Evolutionary conservation across 805 yeast genomes (phyloP), one percentile per base, ranked within the genome.

Genomic region (Jamesozyma spencerorum): DNA sequence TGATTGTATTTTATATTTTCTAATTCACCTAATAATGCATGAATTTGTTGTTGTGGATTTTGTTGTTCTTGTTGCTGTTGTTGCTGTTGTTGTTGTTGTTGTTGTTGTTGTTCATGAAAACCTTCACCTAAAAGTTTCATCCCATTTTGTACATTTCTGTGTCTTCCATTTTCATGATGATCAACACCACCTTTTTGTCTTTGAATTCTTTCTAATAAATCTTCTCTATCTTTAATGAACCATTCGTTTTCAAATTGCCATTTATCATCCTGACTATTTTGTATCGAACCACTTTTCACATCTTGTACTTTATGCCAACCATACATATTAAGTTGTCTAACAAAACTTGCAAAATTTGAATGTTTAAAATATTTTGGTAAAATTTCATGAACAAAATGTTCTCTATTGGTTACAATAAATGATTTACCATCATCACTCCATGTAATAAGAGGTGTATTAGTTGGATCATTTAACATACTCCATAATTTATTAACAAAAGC

Each of bases 241-340:
- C 78, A 72, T 2, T 92, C 87, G 47, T 87, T 85, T 47, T 77
- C 79, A 65, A 92, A 92, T 62, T 87, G 94, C 84, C 88, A 81
- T 41, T 78, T 73, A 54, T 92, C 97, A 42, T 88, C 96, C 32
- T 65, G 64, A 42, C 66, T 70, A 31, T 62, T 65, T 41, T 73
- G 70, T 44, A 79, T 63, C 4, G 88, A 73, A 2, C 94, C 97
- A 19, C 82, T 73, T 42, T 66, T 83, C 18, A 88, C 77, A 62
- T 92, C 97, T 63, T 92, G 98, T 3, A 92, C 92, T 63, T 92
- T 92, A 66, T 88, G 97, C 96, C 97, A 92, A 10, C 98, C 98
- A 59, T 92, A 92, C 98, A 92, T 90, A 64, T 90, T 90, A 54
- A 90, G 70, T 59, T 90, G 98, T 46, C 98, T 77, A 13, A 92